Percentiles rank a stretch among this genome's conserved stretches.
Conservation (phyloP, 805 yeast genomes). For the Saccharomycopsis sp. region DNA sequence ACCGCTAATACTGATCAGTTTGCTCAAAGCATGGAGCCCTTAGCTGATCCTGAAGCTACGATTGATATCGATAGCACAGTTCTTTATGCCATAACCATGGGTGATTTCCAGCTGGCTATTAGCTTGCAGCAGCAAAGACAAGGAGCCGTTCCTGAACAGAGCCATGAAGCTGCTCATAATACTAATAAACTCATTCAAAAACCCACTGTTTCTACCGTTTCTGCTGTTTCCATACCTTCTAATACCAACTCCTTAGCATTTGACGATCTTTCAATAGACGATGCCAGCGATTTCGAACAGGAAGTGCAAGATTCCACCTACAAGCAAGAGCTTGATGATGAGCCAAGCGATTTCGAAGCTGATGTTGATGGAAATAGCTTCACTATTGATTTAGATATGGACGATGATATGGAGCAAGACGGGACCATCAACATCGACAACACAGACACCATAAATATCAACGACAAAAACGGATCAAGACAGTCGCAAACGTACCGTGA, state of each 20-base stretch:
- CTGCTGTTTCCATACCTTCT: too few relatives aligned
- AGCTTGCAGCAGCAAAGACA: neutral
- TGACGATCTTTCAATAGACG: neutral
- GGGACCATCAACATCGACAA: neutral
- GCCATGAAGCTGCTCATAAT: too few relatives aligned
- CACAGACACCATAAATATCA: neutral
- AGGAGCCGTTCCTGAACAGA: neutral
- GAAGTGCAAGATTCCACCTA: neutral
- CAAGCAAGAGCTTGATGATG: neutral
- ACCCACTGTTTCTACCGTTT: too few relatives aligned
- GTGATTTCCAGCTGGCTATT: neutral
- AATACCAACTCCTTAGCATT: neutral
- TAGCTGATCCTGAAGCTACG: slow-evolving; percentile 1
- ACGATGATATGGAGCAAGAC: neutral
- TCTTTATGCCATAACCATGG: neutral
- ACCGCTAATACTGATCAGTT: neutral
- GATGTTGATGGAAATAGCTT: neutral
- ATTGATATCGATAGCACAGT: neutral
- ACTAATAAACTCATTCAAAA: too few relatives aligned
- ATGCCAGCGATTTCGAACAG: neutral
- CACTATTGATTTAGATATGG: neutral
- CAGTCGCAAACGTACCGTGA: neutral
- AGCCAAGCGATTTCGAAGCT: neutral
- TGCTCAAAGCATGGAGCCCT: neutral
- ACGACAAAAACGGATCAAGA: neutral